These are phyloP conservation scores for Suillus fuscotomentosus DNA, from an alignment of 768 basidiomycete genomes.

Conservation along the genomic window DNA sequence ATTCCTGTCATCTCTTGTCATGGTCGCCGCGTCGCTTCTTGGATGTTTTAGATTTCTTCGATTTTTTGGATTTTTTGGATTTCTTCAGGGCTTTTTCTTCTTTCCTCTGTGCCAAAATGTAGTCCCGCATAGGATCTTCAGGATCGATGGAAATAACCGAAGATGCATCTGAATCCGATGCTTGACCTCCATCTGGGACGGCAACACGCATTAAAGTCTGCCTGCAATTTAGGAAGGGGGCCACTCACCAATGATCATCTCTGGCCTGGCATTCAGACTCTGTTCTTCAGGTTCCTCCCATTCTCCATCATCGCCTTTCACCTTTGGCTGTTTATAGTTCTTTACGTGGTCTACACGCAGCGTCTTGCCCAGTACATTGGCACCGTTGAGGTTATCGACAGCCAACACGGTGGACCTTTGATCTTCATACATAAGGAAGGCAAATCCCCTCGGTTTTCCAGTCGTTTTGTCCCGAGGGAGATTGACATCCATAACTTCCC, in stretches of 20 bases:
- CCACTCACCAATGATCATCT: conserved; percentile 57
- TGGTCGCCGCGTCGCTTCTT: conserved; percentile 56
- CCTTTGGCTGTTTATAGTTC: conserved; percentile 86
- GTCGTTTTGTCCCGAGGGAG: conserved; percentile 93
- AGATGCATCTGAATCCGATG: conserved; percentile 65
- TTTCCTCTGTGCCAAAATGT: conserved; percentile 70
- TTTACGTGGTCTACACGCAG: conserved; percentile 92
- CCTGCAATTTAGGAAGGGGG: background rate
- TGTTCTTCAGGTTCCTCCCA: conserved; percentile 83
- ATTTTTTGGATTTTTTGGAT: conserved; percentile 60
- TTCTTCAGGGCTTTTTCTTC: conserved; percentile 65
- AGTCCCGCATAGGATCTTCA: conserved; percentile 98
- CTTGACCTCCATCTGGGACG: conserved; percentile 46
- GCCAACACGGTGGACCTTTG: conserved; percentile 94
- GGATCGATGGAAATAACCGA: conserved; percentile 77
- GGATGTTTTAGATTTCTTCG: conserved; percentile 69
- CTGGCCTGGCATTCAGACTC: conserved; percentile 84
- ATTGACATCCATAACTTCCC: conserved; percentile 95
- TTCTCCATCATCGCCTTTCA: conserved; percentile 80
- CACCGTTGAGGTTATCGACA: conserved; percentile 98
- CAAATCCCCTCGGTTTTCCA: conserved; percentile 89
- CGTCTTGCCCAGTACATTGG: conserved; percentile 80
- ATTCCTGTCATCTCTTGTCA: background rate
- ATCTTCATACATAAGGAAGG: conserved; percentile 98
- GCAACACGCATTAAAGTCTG: conserved; percentile 2